Conservation (phyloP, 768 basidiomycete species). For the Leccinum imitatum region DNA sequence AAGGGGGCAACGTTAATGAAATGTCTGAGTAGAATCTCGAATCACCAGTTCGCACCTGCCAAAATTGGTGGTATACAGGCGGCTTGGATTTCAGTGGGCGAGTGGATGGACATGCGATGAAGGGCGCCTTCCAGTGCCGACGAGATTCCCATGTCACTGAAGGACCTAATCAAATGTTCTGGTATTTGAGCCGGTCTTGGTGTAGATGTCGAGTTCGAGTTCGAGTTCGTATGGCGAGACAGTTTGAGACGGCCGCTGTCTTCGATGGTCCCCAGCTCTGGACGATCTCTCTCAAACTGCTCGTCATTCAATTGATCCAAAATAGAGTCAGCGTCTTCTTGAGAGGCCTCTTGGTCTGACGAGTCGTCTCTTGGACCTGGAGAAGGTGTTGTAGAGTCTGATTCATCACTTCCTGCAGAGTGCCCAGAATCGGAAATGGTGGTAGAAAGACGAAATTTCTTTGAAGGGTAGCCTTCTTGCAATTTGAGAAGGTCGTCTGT, state of each 20-base stretch:
- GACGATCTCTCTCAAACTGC: background rate
- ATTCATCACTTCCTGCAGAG: background rate
- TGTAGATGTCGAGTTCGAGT: constrained; percentile 14
- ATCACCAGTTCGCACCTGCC: constrained; percentile 47
- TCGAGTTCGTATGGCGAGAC: constrained; percentile 22
- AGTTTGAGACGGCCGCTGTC: constrained; percentile 19
- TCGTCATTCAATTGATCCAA: constrained; percentile 6
- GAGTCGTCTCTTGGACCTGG: constrained; percentile 8
- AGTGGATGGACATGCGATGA: constrained; percentile 76
- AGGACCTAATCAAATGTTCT: constrained; percentile 35
- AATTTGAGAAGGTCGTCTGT: constrained; percentile 48
- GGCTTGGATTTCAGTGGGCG: constrained; percentile 84
- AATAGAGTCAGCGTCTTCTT: constrained; percentile 11
- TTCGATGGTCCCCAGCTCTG: constrained; percentile 6
- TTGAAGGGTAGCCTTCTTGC: constrained; percentile 42
- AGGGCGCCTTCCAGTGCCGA: constrained; percentile 62
- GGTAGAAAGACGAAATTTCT: constrained; percentile 31
- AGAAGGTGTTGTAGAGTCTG: constrained; percentile 6
- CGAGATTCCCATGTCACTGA: constrained; percentile 60
- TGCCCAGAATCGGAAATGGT: constrained; percentile 1
- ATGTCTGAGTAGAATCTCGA: background rate
- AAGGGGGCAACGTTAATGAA: background rate
- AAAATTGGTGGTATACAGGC: constrained; percentile 90
- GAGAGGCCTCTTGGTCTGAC: constrained; percentile 22
- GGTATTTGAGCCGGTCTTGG: constrained; percentile 6